A percentile compares a stretch with the other conserved stretches of the same genome.
Evolutionary conservation across 2,329 filamentous ascomycete species (phyloP).

Genomic region (Cercospora canescens): DNA sequence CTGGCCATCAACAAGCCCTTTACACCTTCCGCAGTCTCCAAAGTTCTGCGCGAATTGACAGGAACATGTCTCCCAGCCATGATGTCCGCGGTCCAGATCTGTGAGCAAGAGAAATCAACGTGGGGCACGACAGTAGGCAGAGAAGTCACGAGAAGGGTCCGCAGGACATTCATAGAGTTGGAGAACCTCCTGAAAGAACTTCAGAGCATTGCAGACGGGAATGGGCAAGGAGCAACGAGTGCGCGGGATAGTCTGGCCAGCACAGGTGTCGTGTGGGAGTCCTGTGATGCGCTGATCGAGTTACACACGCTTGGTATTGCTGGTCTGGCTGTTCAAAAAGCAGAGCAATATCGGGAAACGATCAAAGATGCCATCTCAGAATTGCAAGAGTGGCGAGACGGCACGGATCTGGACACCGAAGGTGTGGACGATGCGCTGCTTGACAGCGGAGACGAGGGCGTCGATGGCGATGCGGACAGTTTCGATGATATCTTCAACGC

Average conservation of each 20-base stretch:
- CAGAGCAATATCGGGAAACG: constrained; percentile 71
- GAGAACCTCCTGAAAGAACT: constrained; percentile 61
- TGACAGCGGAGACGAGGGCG: constrained; percentile 41
- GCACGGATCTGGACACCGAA: constrained; percentile 53
- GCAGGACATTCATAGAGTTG: constrained; percentile 64
- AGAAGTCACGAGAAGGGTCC: constrained; percentile 63
- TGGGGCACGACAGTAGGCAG: constrained; percentile 65
- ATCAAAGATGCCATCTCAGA: constrained; percentile 83
- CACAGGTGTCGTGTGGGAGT: constrained; percentile 80
- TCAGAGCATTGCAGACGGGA: constrained; percentile 52
- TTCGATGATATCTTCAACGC: constrained; percentile 69
- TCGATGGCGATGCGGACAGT: constrained; percentile 48
- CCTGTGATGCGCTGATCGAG: constrained; percentile 71
- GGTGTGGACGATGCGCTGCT: constrained; percentile 37
- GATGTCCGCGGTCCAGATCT: constrained; percentile 68
- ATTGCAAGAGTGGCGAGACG: constrained; percentile 79
- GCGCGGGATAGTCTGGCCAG: constrained; percentile 55
- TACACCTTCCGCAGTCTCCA: constrained; percentile 71
- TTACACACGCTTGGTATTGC: constrained; percentile 68
- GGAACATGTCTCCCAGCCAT: constrained; percentile 73
- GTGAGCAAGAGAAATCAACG: constrained; percentile 50
- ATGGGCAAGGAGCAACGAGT: constrained; percentile 31
- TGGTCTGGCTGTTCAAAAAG: constrained; percentile 69
- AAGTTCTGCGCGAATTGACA: constrained; percentile 71
- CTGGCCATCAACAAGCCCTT: constrained; percentile 86